Conservation (phyloP, 2,329 filamentous ascomycete species). For the Penicillium sp. region DNA sequence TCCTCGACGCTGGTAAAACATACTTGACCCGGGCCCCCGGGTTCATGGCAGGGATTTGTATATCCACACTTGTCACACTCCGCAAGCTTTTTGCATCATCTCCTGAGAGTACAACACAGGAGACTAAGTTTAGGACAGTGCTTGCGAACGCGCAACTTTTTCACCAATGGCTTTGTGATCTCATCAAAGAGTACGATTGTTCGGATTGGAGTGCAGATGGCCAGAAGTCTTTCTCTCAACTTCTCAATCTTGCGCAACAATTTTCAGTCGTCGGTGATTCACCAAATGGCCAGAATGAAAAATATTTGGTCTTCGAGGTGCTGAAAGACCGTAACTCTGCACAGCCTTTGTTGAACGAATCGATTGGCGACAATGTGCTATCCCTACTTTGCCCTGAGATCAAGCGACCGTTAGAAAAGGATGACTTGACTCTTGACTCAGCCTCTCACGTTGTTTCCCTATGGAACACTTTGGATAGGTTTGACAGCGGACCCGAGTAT, state of each 20-base stretch:
- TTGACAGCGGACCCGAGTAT: conserved; percentile 66
- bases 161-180: conserved; percentile 73
- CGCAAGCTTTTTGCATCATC: conserved; percentile 72
- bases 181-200: conserved; percentile 65
- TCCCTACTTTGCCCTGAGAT: conserved; percentile 72
- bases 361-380: conserved; percentile 51
- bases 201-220: conserved; percentile 50
- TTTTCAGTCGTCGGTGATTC: conserved; percentile 71
- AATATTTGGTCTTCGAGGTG: conserved; percentile 75
- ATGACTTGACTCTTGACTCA: conserved; percentile 60
- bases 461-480: conserved; percentile 73
- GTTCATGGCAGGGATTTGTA: conserved; percentile 77
- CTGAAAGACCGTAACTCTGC: conserved; percentile 69
- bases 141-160: conserved; percentile 75
- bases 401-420: conserved; percentile 54
- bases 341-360: conserved; percentile 69
- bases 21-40: conserved; percentile 68
- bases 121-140: conserved; percentile 76
- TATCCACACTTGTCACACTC: conserved; percentile 78
- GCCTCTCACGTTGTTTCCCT: conserved; percentile 64
- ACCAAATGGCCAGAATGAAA: conserved; percentile 70
- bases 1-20: conserved; percentile 66
- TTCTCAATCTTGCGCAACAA: conserved; percentile 68
- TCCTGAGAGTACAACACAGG: conserved; percentile 79
- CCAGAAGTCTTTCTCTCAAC: conserved; percentile 61